Evolutionary conservation across 176 grass and related monocot genomes (phyloP).

Genomic region (Eremochloa ophiuroides): DNA sequence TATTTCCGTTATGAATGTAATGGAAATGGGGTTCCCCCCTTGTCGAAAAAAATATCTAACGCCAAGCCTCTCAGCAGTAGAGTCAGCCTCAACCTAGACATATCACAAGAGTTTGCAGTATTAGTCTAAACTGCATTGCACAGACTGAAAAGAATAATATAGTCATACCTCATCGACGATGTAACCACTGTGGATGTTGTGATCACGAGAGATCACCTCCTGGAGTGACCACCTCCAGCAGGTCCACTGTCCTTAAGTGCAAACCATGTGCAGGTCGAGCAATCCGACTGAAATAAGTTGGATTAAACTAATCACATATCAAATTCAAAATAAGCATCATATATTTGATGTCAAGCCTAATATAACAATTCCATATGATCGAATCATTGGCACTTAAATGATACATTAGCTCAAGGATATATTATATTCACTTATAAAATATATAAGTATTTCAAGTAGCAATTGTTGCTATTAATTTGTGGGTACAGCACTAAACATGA

Average conservation of each 20-base stretch:
- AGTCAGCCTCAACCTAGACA: not conserved
- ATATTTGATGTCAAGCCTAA: not conserved
- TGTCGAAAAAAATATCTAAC: too few species aligned
- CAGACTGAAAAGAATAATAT: not conserved
- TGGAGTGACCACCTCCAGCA: not conserved
- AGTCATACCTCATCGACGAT: not conserved
- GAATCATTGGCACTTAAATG: too few species aligned
- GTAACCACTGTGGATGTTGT: not conserved
- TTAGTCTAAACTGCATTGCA: not conserved
- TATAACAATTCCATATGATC: not conserved
- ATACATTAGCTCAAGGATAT: not conserved
- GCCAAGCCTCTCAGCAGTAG: conserved; percentile 19
- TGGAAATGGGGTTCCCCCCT: too few species aligned
- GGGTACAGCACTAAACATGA: not conserved
- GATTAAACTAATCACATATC: not conserved
- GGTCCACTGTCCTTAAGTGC: not conserved
- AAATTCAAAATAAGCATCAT: not conserved
- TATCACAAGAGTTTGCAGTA: not conserved
- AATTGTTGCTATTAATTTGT: not conserved
- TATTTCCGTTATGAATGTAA: too few species aligned
- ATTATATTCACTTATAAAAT: not conserved
- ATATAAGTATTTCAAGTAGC: not conserved
- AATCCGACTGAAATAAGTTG: too few species aligned
- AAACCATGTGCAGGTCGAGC: not conserved
- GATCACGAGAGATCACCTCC: not conserved